Conservation (phyloP, 306 rosid genomes). For the Comarum palustre region DNA sequence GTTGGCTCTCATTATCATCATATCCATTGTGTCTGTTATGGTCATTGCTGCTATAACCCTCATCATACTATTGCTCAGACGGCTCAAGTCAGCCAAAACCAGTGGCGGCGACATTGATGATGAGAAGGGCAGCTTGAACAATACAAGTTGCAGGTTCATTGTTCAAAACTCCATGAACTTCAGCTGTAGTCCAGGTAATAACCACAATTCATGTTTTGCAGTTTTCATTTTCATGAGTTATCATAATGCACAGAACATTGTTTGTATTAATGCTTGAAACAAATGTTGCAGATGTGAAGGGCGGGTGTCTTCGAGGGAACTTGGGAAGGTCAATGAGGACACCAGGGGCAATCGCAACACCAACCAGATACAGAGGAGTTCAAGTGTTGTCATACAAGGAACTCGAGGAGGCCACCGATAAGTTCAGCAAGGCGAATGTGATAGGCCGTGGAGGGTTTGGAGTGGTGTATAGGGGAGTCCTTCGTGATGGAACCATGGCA, state of each 20-base stretch:
- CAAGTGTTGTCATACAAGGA: conserved; percentile 90
- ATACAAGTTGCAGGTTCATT: conserved; percentile 52
- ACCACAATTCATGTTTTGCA: background rate
- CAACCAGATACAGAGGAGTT: conserved; percentile 52
- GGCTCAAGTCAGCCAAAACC: conserved; percentile 45
- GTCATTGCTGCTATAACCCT: conserved; percentile 44
- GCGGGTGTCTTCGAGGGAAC: conserved; percentile 72
- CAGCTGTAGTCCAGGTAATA: conserved; percentile 76
- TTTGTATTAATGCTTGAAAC: conserved; percentile 1
- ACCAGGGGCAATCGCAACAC: conserved; percentile 14
- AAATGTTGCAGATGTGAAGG: conserved; percentile 60
- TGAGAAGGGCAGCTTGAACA: conserved; percentile 39
- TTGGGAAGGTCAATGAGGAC: conserved; percentile 32
- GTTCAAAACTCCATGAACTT: conserved; percentile 43
- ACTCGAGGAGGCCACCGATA: conserved; percentile 64
- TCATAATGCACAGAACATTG: background rate
- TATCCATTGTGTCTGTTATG: conserved; percentile 31
- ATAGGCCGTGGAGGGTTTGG: conserved; percentile 66
- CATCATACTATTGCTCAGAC: conserved; percentile 51
- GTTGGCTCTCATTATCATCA: conserved; percentile 44
- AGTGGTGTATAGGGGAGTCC: conserved; percentile 66
- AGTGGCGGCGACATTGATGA: conserved; percentile 27
- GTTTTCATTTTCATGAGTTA: background rate
- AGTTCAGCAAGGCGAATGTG: conserved; percentile 61
- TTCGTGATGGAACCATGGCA: conserved; percentile 72